phyloP scores from a whole-genome alignment of 805 yeast species.

The Wickerhamomyces pijperi region DNA sequence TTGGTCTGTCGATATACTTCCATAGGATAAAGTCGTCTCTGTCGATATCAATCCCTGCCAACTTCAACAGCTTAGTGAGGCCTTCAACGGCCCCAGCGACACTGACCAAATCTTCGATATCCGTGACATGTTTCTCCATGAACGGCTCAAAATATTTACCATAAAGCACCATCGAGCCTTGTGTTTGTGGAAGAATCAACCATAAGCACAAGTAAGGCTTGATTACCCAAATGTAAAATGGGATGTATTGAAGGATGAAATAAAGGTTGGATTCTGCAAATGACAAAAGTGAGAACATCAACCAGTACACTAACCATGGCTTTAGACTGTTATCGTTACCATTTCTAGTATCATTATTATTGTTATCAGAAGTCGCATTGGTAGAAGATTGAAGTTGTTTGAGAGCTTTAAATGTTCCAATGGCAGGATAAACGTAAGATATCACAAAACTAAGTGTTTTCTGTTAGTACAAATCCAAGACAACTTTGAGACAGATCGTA shows the following conservation, averaged over 20 bases:
- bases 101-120: conserved; percentile 19
- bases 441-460: conserved; percentile 20
- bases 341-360: conserved; percentile 1
- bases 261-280: conserved; percentile 29
- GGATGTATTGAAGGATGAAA: conserved; percentile 36
- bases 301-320: conserved; percentile 57
- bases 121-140: conserved; percentile 22
- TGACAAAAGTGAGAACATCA: conserved; percentile 36
- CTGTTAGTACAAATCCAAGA: not conserved
- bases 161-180: conserved; percentile 34
- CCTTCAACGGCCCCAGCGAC: conserved; percentile 3
- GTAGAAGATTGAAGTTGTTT: conserved; percentile 19
- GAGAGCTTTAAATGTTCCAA: conserved; percentile 51
- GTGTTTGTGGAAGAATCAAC: conserved; percentile 45
- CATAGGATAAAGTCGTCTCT: not conserved
- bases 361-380: not conserved
- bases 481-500: too few species aligned
- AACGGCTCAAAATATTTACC: conserved; percentile 26
- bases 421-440: conserved; percentile 43
- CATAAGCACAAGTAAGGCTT: conserved; percentile 41
- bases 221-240: conserved; percentile 37
- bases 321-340: conserved; percentile 16
- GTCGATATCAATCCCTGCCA: not conserved
- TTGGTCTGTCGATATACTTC: conserved; percentile 1
- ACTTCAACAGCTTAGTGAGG: not conserved